Evolutionary conservation across 2,329 filamentous ascomycete species (phyloP).

Genomic region (Exophiala aquamarina): DNA sequence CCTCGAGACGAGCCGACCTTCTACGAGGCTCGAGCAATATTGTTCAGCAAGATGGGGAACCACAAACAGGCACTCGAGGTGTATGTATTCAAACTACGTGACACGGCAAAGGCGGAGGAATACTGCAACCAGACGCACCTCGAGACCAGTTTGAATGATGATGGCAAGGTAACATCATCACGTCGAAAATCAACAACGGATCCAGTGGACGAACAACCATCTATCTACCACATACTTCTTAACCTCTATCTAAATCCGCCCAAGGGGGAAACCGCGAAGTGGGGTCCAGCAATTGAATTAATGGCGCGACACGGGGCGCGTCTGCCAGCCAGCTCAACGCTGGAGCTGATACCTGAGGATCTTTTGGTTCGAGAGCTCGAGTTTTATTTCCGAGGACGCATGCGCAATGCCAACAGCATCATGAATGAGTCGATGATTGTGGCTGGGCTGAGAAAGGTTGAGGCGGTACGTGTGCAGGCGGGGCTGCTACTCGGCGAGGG

Average conservation of each 20-base stretch:
- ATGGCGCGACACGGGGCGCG: constrained; percentile 92
- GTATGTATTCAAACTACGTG: constrained; percentile 90
- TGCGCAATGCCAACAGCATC: constrained; percentile 78
- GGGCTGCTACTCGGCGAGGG: constrained; percentile 72
- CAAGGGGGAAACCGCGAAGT: constrained; percentile 68
- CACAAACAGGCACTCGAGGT: constrained; percentile 96
- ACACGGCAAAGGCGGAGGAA: constrained; percentile 88
- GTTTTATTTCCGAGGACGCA: constrained; percentile 88
- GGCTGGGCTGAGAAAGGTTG: constrained; percentile 72
- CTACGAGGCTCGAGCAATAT: constrained; percentile 84
- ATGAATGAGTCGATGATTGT: constrained; percentile 79
- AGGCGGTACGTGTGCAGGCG: constrained; percentile 75
- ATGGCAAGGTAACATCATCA: constrained; percentile 34
- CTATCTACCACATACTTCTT: constrained; percentile 89
- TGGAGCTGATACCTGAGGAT: constrained; percentile 78
- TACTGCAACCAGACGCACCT: constrained; percentile 88
- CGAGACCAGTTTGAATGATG: constrained; percentile 44
- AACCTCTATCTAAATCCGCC: constrained; percentile 85
- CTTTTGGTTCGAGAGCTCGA: constrained; percentile 78
- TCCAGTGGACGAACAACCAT: constrained; percentile 60
- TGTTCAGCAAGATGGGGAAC: constrained; percentile 91
- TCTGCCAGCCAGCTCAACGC: constrained; percentile 80
- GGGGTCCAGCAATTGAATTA: constrained; percentile 77
- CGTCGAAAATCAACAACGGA: constrained; percentile 44
- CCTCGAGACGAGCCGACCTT: constrained; percentile 81